phyloP scores from a whole-genome alignment of 306 rosid species.

The Crataegus laevigata region DNA sequence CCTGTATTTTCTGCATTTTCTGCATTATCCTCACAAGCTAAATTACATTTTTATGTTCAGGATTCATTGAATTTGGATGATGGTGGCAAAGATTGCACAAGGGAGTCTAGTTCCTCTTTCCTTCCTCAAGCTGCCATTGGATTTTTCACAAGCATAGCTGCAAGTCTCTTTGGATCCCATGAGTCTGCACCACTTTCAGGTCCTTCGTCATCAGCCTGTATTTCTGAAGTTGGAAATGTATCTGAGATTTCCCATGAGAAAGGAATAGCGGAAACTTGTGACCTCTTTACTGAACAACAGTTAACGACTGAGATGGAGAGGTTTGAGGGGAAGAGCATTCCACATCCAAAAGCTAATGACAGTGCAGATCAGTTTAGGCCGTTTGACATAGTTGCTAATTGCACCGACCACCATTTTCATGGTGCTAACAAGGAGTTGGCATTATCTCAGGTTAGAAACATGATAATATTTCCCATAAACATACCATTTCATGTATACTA shows the following conservation, averaged over 20 bases:
- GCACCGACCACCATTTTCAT: constrained; percentile 75
- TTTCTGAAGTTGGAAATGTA: constrained; percentile 43
- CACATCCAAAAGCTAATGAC: background rate
- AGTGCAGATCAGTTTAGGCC: constrained; percentile 42
- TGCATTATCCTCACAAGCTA: background rate
- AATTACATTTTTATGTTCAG: constrained; percentile 32
- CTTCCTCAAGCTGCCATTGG: constrained; percentile 70
- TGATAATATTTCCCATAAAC: background rate
- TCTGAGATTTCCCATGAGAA: constrained; percentile 33
- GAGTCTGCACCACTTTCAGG: constrained; percentile 36
- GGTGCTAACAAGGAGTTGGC: constrained; percentile 38
- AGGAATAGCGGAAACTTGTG: constrained; percentile 34
- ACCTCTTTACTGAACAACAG: constrained; percentile 30
- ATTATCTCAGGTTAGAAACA: constrained; percentile 60
- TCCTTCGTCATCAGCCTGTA: constrained; percentile 35
- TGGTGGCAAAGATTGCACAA: constrained; percentile 28
- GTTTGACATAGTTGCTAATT: constrained; percentile 63
- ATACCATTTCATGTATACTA: background rate
- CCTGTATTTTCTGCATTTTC: background rate
- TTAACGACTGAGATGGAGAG: constrained; percentile 20
- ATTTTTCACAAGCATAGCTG: constrained; percentile 53
- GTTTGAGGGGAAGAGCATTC: constrained; percentile 21
- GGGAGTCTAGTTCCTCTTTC: constrained; percentile 52
- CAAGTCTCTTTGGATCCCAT: constrained; percentile 48
- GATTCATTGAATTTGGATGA: constrained; percentile 28